A percentile compares a stretch with the other conserved stretches of the same genome.
These are phyloP conservation scores for Marasmius tenuissimus DNA, from an alignment of 1,284 basidiomycete genomes.

Conservation along the genomic window DNA sequence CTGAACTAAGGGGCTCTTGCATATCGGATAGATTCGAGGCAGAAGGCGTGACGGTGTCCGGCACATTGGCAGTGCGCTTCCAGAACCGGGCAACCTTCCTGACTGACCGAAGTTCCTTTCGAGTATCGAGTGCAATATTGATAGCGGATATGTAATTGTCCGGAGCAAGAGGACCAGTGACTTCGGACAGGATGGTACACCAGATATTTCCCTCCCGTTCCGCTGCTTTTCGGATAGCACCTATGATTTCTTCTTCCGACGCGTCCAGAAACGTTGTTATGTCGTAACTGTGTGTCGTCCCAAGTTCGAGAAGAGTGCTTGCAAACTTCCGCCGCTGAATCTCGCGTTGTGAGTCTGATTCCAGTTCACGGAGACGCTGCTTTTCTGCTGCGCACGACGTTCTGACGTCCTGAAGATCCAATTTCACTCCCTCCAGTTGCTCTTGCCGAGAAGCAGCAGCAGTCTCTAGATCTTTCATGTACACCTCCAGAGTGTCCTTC, in stretches of 20 bases:
- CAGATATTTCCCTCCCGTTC: slow-evolving; percentile 27
- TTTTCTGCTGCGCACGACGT: not conserved
- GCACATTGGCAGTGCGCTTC: slow-evolving; percentile 34
- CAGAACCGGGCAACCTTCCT: slow-evolving; percentile 38
- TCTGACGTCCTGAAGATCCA: not conserved
- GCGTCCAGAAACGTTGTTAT: not conserved
- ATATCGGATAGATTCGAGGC: slow-evolving; percentile 38
- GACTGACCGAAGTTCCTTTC: slow-evolving; percentile 33
- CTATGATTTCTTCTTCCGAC: slow-evolving; percentile 33
- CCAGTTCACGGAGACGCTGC: not conserved
- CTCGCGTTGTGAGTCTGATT: not conserved
- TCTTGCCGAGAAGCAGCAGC: not conserved
- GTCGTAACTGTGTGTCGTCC: not conserved
- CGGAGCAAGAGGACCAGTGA: slow-evolving; percentile 30
- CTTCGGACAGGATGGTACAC: slow-evolving; percentile 29
- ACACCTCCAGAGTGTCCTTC: not conserved
- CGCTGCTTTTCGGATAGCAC: slow-evolving; percentile 32
- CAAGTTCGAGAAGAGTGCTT: not conserved
- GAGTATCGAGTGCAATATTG: slow-evolving; percentile 33
- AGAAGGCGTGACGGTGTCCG: slow-evolving; percentile 35
- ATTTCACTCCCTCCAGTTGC: not conserved
- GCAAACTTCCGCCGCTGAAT: not conserved
- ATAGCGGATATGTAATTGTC: slow-evolving; percentile 42
- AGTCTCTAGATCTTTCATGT: not conserved
- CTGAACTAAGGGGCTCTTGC: slow-evolving; percentile 14